A percentile compares a stretch with the other conserved stretches of the same genome.
Conservation (phyloP, 441 rosid species). For the Croton laevigatus region DNA sequence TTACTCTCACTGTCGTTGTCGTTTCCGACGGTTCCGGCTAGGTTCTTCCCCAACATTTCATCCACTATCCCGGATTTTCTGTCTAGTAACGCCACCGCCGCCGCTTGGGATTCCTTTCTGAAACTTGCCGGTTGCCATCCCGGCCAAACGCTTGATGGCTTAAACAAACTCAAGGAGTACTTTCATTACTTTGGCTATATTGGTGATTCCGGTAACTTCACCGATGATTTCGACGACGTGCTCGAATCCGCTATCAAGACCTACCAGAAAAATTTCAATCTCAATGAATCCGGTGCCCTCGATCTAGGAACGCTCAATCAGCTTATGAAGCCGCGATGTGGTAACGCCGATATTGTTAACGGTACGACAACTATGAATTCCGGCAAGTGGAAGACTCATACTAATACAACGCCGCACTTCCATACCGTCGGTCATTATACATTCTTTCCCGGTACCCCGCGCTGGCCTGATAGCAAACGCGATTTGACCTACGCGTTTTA, state of each 20-base stretch:
- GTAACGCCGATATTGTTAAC: conserved; percentile 75
- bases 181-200: conserved; percentile 71
- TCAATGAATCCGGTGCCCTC: conserved; percentile 59
- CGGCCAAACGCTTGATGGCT: conserved; percentile 46
- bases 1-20: conserved; percentile 18
- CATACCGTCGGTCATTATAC: conserved; percentile 53
- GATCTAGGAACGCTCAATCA: conserved; percentile 48
- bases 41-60: conserved; percentile 51
- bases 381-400: conserved; percentile 25
- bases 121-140: conserved; percentile 55
- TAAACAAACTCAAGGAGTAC: conserved; percentile 56
- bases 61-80: conserved; percentile 44
- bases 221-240: conserved; percentile 50
- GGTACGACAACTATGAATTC: conserved; percentile 72
- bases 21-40: conserved; percentile 34
- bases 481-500: conserved; percentile 61
- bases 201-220: conserved; percentile 32
- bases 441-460: conserved; percentile 65
- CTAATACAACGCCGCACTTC: conserved; percentile 23
- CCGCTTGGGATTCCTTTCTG: conserved; percentile 56
- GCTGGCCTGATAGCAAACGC: conserved; percentile 48
- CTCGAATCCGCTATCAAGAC: conserved; percentile 52
- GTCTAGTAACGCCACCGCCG: conserved; percentile 30
- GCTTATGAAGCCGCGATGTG: conserved; percentile 63
- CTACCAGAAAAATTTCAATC: conserved; percentile 60